Evolutionary conservation across 140 eudicot genomes (phyloP).

Genomic region (Erigeron philadelphicus): DNA sequence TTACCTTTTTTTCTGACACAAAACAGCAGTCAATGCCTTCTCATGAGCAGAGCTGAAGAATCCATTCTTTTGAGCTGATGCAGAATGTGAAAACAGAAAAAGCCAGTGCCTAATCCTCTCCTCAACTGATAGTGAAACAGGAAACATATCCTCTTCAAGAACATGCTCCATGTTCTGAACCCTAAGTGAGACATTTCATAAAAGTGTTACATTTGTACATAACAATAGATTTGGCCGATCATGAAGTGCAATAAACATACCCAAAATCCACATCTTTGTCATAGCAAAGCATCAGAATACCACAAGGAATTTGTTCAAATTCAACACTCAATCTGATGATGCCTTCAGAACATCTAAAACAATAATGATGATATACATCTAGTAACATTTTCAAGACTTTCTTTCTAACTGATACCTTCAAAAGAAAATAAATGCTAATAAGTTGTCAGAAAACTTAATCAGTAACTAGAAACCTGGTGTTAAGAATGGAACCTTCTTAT

Average conservation of each 20-base stretch:
- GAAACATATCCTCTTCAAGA: slow-evolving; percentile 71
- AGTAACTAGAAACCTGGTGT: not conserved
- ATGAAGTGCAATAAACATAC: slow-evolving; percentile 35
- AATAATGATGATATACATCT: slow-evolving; percentile 78
- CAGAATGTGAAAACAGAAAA: slow-evolving; percentile 62
- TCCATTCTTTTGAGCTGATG: slow-evolving; percentile 52
- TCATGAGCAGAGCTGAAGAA: slow-evolving; percentile 50
- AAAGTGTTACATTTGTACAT: not conserved
- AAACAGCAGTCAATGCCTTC: slow-evolving; percentile 62
- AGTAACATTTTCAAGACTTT: slow-evolving; percentile 67
- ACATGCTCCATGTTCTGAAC: slow-evolving; percentile 68
- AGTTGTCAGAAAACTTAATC: slow-evolving; percentile 19
- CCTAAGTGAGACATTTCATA: slow-evolving; percentile 36
- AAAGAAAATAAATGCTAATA: slow-evolving; percentile 18
- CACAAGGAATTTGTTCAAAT: slow-evolving; percentile 83
- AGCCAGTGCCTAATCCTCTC: slow-evolving; percentile 83
- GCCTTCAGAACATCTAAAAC: slow-evolving; percentile 58
- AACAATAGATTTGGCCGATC: slow-evolving; percentile 14
- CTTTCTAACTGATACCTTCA: slow-evolving; percentile 69
- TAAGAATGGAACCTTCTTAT: slow-evolving; percentile 62
- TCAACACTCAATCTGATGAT: slow-evolving; percentile 38
- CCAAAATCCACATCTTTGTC: slow-evolving; percentile 76
- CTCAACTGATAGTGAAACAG: slow-evolving; percentile 66
- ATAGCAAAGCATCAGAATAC: slow-evolving; percentile 76
- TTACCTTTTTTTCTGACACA: slow-evolving; percentile 73